Percentiles rank a stretch among this genome's conserved stretches.
Evolutionary conservation across 352 stramenopile species (phyloP).

Genomic region (Blastocystis sp.): DNA sequence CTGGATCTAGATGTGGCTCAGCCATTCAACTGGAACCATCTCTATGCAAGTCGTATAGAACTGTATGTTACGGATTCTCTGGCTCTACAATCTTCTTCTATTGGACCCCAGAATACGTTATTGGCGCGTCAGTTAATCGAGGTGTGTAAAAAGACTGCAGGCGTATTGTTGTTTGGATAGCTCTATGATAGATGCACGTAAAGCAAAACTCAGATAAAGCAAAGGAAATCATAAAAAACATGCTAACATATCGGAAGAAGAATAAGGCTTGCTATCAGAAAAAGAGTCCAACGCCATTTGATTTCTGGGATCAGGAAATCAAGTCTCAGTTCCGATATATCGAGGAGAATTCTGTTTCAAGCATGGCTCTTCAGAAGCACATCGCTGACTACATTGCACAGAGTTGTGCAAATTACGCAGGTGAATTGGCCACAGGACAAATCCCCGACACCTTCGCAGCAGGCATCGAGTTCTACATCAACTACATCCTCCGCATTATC

Average conservation of each 20-base stretch:
- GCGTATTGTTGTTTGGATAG: neutral
- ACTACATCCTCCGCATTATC: conserved; percentile 46
- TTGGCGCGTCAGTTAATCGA: neutral
- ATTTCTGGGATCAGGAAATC: conserved; percentile 28
- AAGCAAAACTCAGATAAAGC: neutral
- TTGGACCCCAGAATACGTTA: neutral
- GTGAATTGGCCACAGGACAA: neutral
- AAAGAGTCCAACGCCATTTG: conserved; percentile 8
- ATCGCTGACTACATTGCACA: conserved; percentile 1
- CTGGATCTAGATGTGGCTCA: neutral
- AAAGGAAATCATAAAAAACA: neutral
- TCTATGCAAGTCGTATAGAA: conserved; percentile 2
- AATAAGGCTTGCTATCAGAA: conserved; percentile 38
- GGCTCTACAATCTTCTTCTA: neutral
- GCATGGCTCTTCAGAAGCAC: neutral
- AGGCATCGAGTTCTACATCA: conserved; percentile 44
- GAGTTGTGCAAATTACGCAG: neutral
- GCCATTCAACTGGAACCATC: neutral
- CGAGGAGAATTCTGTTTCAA: neutral
- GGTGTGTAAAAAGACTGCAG: neutral
- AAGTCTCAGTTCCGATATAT: neutral
- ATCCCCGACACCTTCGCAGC: neutral
- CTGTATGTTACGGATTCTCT: conserved; percentile 25
- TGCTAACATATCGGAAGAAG: conserved; percentile 41
- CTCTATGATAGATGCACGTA: neutral